A percentile compares a stretch with the other conserved stretches of the same genome.
Conservation (phyloP, 257 asterid genomes). For the Solanum ossicruentum region DNA sequence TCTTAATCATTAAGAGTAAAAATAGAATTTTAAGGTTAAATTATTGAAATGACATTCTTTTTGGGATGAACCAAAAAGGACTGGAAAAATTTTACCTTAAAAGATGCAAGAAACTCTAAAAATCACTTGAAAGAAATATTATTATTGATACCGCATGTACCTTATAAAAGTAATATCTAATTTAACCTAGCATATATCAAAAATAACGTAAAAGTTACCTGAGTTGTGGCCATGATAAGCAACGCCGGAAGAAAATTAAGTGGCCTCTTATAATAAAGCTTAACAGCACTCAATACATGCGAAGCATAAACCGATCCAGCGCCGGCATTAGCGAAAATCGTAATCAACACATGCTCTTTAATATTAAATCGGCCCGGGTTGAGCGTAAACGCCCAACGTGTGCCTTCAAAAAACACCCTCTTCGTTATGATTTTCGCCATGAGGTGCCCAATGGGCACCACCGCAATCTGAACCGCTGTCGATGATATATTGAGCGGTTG, state of each 20-base stretch:
- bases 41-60: too few species aligned
- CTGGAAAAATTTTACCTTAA: too few species aligned
- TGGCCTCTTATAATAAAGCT: constrained; percentile 26
- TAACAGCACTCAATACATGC: constrained; percentile 34
- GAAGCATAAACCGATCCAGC: constrained; percentile 40
- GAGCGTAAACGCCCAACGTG: constrained; percentile 17
- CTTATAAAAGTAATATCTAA: too few species aligned
- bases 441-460: constrained; percentile 29
- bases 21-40: too few species aligned
- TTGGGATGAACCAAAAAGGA: too few species aligned
- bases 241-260: constrained; percentile 19
- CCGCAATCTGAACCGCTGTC: constrained; percentile 27
- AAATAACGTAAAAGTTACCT: constrained; percentile 12
- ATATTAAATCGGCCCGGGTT: constrained; percentile 44
- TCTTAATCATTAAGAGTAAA: too few species aligned
- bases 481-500: constrained; percentile 12
- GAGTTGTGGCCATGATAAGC: constrained; percentile 33
- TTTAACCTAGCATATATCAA: too few species aligned
- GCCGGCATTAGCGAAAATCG: constrained; percentile 40
- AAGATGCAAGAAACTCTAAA: too few species aligned
- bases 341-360: constrained; percentile 42
- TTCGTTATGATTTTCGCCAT: constrained; percentile 21
- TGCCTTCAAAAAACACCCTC: constrained; percentile 14
- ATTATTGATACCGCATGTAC: too few species aligned
- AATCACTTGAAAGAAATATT: too few species aligned